A percentile compares a stretch with the other conserved stretches of the same genome.
Evolutionary conservation across 2,329 filamentous ascomycete species (phyloP).

Genomic region (Endocalyx cinctus): DNA sequence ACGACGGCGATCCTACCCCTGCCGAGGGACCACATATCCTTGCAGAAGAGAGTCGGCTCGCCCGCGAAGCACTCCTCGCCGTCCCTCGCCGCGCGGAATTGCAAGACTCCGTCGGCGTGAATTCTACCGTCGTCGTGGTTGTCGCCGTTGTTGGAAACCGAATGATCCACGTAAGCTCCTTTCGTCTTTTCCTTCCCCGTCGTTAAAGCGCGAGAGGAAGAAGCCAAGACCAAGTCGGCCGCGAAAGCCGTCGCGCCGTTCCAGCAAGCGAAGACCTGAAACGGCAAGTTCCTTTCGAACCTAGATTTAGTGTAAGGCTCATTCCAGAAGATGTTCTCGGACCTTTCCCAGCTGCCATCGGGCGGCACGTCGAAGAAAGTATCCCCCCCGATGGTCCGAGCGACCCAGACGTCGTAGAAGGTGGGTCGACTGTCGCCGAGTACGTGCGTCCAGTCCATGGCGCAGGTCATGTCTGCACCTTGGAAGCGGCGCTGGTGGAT

Average conservation of each 20-base stretch:
- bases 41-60: constrained; percentile 52
- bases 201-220: not conserved
- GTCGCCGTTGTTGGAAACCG: too few species aligned
- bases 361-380: constrained; percentile 49
- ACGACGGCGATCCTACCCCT: constrained; percentile 51
- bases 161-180: too few species aligned
- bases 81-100: constrained; percentile 36
- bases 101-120: constrained; percentile 30
- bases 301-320: constrained; percentile 30
- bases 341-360: constrained; percentile 43
- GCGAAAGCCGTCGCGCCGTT: constrained; percentile 49
- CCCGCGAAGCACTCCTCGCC: constrained; percentile 52
- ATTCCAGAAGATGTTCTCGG: constrained; percentile 51
- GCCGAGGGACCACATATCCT: constrained; percentile 49
- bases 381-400: constrained; percentile 47
- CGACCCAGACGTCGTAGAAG: constrained; percentile 57
- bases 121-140: too few species aligned
- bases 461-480: constrained; percentile 51
- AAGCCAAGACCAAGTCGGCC: constrained; percentile 41
- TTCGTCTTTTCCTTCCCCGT: constrained; percentile 8
- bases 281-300: constrained; percentile 35
- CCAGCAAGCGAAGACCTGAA: constrained; percentile 59
- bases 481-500: constrained; percentile 41
- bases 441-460: constrained; percentile 52
- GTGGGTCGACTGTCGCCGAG: constrained; percentile 37